A percentile compares a stretch with the other conserved stretches of the same genome.
Conservation (phyloP, 169 alveolate species). For the Plasmodium ovale region DNA sequence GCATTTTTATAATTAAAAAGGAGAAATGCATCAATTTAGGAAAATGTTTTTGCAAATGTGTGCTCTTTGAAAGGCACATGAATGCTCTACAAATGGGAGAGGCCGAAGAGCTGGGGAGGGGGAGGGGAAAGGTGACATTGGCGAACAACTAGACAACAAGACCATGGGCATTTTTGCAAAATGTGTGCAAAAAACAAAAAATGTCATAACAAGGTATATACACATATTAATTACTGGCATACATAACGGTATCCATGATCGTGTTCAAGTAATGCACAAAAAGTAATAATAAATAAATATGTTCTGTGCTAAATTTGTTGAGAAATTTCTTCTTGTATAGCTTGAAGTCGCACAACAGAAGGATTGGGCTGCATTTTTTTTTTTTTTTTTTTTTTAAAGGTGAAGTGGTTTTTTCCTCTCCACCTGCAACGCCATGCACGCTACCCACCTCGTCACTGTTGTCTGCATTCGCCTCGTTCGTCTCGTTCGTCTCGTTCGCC, state of each 20-base stretch:
- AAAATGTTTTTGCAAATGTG: no score
- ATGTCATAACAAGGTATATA: no score
- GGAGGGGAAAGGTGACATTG: no score
- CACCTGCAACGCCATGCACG: not conserved
- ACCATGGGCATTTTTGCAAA: no score
- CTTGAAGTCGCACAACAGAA: slow-evolving; percentile 46
- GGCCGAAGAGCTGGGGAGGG: no score
- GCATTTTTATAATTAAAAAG: not conserved
- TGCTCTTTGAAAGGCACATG: no score
- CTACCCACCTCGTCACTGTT: not conserved
- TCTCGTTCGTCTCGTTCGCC: not conserved
- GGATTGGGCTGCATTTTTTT: slow-evolving; percentile 1
- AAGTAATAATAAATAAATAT: slow-evolving; percentile 50
- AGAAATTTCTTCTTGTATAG: slow-evolving; percentile 65
- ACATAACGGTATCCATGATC: slow-evolving; percentile 7
- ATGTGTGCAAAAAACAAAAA: no score
- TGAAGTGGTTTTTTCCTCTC: not conserved
- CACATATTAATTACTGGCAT: no score
- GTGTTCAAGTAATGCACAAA: slow-evolving; percentile 53
- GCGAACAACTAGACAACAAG: no score
- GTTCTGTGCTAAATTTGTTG: slow-evolving; percentile 59
- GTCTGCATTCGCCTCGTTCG: not conserved
- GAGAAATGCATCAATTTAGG: no score
- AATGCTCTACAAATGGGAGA: no score
- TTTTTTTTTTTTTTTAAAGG: not conserved